Evolutionary conservation across 805 yeast species (phyloP).

Genomic region (Wickerhamomyces kurtzmanii): DNA sequence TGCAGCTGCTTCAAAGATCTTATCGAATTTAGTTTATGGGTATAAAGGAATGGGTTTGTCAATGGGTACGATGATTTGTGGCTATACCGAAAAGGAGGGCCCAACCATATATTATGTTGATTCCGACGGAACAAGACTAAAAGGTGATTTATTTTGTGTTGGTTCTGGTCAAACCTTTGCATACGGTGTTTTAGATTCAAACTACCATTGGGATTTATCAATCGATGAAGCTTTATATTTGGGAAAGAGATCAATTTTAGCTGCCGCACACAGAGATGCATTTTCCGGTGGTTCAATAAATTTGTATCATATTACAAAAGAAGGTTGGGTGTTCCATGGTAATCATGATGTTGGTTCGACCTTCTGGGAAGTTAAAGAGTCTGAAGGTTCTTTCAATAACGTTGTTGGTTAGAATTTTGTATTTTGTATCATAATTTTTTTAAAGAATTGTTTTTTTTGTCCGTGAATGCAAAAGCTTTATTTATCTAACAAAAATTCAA

Average conservation of each 20-base stretch:
- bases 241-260: slow-evolving; percentile 92
- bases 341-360: slow-evolving; percentile 85
- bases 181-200: slow-evolving; percentile 93
- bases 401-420: slow-evolving; percentile 44
- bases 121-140: slow-evolving; percentile 91
- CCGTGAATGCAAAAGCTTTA: no score
- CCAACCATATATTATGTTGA: slow-evolving; percentile 95
- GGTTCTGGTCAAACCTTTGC: slow-evolving; percentile 99
- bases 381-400: slow-evolving; percentile 84
- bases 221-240: slow-evolving; percentile 91
- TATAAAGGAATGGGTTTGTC: slow-evolving; percentile 98
- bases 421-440: no score
- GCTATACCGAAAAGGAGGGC: slow-evolving; percentile 90
- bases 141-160: slow-evolving; percentile 93
- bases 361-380: slow-evolving; percentile 85
- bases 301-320: slow-evolving; percentile 83
- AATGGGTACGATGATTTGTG: slow-evolving; percentile 99
- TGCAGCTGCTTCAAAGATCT: slow-evolving; percentile 92
- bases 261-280: slow-evolving; percentile 98
- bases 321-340: slow-evolving; percentile 95
- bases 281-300: slow-evolving; percentile 96
- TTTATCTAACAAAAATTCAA: no score
- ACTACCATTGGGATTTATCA: slow-evolving; percentile 82
- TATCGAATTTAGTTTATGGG: slow-evolving; percentile 80
- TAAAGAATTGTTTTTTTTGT: no score